phyloP scores from a whole-genome alignment of 371 early-diverging fungal genomes.

The Apophysomyces ossiformis region DNA sequence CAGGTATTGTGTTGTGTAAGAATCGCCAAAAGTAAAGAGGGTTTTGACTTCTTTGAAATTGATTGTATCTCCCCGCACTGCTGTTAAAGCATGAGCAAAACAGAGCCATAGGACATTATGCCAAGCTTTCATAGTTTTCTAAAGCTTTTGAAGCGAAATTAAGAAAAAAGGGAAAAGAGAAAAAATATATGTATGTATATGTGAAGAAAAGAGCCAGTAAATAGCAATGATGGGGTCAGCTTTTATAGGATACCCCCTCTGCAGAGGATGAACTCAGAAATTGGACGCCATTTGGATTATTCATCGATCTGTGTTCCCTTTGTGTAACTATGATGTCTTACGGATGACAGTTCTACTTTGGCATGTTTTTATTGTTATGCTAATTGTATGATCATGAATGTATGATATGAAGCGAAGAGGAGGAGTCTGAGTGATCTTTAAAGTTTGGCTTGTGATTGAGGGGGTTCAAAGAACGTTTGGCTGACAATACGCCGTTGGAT shows the following conservation, averaged over 20 bases:
- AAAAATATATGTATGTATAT: background rate
- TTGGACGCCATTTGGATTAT: too few species aligned
- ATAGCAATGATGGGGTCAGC: too few species aligned
- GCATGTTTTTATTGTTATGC: background rate
- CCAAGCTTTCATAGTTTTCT: background rate
- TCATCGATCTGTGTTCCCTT: too few species aligned
- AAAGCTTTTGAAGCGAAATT: background rate
- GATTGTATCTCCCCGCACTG: background rate
- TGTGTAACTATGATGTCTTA: too few species aligned
- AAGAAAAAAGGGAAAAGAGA: conserved; percentile 8
- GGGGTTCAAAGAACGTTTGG: conserved; percentile 51
- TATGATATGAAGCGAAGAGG: background rate
- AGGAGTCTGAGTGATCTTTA: conserved; percentile 22
- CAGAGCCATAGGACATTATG: background rate
- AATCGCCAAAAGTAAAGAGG: conserved; percentile 44
- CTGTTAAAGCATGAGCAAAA: background rate
- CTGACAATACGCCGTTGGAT: conserved; percentile 64
- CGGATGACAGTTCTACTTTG: too few species aligned
- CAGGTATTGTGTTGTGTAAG: conserved; percentile 41
- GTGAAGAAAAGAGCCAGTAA: too few species aligned
- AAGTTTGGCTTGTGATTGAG: conserved; percentile 48
- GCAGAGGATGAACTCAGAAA: too few species aligned
- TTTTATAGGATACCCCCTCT: too few species aligned
- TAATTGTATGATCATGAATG: background rate
- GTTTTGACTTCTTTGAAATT: conserved; percentile 27